Conservation (phyloP, 169 alveolate species). For the Cytauxzoon felis region DNA sequence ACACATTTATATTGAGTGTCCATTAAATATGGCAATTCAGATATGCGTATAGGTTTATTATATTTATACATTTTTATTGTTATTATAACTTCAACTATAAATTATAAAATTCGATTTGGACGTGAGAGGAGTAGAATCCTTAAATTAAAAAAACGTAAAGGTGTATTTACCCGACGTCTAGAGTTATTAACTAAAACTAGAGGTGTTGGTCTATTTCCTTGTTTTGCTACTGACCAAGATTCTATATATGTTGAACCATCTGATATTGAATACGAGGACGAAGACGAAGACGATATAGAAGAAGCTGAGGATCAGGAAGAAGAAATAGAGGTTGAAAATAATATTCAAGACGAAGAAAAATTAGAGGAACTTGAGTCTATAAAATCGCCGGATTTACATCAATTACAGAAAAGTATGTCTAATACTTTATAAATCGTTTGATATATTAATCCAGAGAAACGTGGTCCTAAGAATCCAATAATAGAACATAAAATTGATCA, state of each 20-base stretch:
- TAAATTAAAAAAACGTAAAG: constrained; percentile 36
- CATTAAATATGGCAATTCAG: constrained; percentile 4
- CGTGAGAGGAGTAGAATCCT: constrained; percentile 50
- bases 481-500: constrained; percentile 10
- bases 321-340: too few relatives aligned
- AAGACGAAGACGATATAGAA: too few relatives aligned
- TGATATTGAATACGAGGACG: neutral
- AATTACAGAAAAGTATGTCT: too few relatives aligned
- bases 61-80: neutral
- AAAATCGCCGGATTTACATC: too few relatives aligned
- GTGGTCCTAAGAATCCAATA: constrained; percentile 38
- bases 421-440: too few relatives aligned
- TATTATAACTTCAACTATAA: constrained; percentile 6
- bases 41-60: constrained; percentile 1
- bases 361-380: too few relatives aligned
- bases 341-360: too few relatives aligned
- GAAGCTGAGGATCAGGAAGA: too few relatives aligned
- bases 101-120: constrained; percentile 51
- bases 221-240: constrained; percentile 37
- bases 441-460: too few relatives aligned
- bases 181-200: constrained; percentile 38
- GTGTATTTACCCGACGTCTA: constrained; percentile 41
- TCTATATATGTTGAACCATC: too few relatives aligned
- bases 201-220: constrained; percentile 48
- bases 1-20: too few relatives aligned